These are phyloP conservation scores for Graphilbum ipis-grandicollis DNA, from an alignment of 2,329 filamentous ascomycete genomes.

Conservation along the genomic window DNA sequence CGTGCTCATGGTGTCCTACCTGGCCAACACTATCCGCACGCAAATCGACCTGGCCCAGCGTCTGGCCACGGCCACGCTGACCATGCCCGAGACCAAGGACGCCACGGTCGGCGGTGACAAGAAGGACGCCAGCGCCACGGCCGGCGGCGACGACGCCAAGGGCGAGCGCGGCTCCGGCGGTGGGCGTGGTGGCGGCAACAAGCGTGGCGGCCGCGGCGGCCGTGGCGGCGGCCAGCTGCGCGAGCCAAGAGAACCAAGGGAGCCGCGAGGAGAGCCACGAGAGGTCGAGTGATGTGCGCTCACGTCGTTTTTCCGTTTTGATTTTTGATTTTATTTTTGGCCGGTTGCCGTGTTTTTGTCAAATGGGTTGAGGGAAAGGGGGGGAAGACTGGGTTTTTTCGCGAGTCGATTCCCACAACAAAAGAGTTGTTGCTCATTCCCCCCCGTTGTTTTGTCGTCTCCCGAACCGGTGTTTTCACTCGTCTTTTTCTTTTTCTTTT, in stretches of 20 bases:
- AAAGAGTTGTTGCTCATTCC: no score
- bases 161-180: constrained; percentile 24
- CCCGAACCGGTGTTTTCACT: neutral
- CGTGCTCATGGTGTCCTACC: constrained; percentile 92
- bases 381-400: no score
- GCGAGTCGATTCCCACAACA: no score
- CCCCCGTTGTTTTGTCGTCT: no score
- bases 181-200: constrained; percentile 18
- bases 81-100: constrained; percentile 21
- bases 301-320: neutral
- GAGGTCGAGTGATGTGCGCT: constrained; percentile 12
- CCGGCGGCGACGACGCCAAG: constrained; percentile 20
- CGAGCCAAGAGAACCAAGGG: constrained; percentile 31
- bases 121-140: constrained; percentile 16
- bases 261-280: constrained; percentile 24
- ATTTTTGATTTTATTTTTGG: no score
- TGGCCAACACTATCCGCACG: constrained; percentile 96
- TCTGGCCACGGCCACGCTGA: constrained; percentile 60
- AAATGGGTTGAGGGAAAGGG: no score
- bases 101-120: constrained; percentile 17
- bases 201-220: constrained; percentile 26
- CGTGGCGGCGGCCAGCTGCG: constrained; percentile 26
- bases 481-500: constrained; percentile 6
- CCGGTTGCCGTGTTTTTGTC: no score
- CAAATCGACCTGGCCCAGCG: constrained; percentile 97